Conservation (phyloP, 2,329 filamentous ascomycete species). For the Trematosphaeria pertusa region DNA sequence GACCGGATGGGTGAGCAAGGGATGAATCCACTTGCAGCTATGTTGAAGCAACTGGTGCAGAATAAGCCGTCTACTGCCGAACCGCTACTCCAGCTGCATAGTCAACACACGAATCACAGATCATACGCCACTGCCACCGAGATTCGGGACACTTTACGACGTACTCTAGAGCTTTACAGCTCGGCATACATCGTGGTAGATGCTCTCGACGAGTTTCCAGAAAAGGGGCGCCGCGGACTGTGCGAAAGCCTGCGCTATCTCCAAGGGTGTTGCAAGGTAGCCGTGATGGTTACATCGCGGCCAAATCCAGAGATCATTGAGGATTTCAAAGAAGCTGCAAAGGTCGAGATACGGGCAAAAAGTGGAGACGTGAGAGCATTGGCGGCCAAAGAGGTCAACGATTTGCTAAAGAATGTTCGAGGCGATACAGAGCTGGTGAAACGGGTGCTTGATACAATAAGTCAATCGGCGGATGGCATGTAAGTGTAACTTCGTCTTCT, state of each 20-base stretch:
- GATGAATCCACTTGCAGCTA: neutral
- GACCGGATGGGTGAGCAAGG: conserved; percentile 18
- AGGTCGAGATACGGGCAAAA: conserved; percentile 18
- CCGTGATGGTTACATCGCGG: conserved; percentile 18
- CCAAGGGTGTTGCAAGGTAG: conserved; percentile 10
- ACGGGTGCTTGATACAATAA: conserved; percentile 9
- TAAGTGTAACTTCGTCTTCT: no score
- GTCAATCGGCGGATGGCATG: conserved; percentile 20
- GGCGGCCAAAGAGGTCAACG: conserved; percentile 8
- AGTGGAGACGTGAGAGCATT: conserved; percentile 17
- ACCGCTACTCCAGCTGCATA: conserved; percentile 24
- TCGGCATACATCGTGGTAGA: conserved; percentile 37
- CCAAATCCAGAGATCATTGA: conserved; percentile 14
- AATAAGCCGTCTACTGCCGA: conserved; percentile 20
- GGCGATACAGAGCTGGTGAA: conserved; percentile 7
- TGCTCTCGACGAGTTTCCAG: conserved; percentile 37
- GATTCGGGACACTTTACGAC: conserved; percentile 13
- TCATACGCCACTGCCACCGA: neutral
- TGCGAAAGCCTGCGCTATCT: conserved; percentile 12
- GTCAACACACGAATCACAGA: conserved; percentile 18
- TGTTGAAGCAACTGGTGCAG: conserved; percentile 43
- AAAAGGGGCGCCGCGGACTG: conserved; percentile 12
- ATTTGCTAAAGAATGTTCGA: conserved; percentile 12
- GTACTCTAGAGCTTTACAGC: conserved; percentile 27
- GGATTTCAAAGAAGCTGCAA: conserved; percentile 4